phyloP scores from a whole-genome alignment of 108 stramenopile genomes.

The Fragilariopsis cylindrus region DNA sequence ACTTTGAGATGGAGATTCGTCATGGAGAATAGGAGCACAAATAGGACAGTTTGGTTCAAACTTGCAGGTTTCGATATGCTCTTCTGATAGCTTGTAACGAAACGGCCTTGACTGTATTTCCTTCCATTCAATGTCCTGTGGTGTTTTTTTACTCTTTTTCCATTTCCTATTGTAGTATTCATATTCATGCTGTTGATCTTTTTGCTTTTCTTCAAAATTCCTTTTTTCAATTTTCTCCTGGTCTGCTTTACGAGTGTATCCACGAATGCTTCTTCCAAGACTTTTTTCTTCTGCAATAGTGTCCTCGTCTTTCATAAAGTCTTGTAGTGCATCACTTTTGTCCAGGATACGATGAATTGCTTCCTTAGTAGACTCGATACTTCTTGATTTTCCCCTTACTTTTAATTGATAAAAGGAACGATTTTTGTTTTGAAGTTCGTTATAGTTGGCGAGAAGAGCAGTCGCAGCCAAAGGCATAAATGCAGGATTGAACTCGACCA shows the following conservation, averaged over 20 bases:
- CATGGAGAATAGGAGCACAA: background rate
- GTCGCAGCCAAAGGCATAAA: constrained; percentile 12
- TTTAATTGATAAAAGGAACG: background rate
- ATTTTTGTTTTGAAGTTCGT: background rate
- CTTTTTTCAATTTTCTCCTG: constrained; percentile 38
- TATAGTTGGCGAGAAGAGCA: background rate
- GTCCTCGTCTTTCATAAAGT: constrained; percentile 1
- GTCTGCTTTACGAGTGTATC: constrained; percentile 33
- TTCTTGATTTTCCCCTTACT: background rate
- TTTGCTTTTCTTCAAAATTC: constrained; percentile 29
- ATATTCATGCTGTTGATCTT: constrained; percentile 13
- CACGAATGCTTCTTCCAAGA: constrained; percentile 14
- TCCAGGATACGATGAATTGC: background rate
- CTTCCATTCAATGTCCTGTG: constrained; percentile 19
- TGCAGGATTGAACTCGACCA: background rate
- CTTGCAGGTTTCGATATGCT: background rate
- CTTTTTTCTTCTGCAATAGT: constrained; percentile 18
- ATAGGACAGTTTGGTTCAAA: constrained; percentile 7
- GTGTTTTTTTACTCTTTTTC: constrained; percentile 15
- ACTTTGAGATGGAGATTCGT: background rate
- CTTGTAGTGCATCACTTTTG: background rate
- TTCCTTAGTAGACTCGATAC: background rate
- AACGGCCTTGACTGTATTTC: background rate
- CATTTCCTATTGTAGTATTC: constrained; percentile 16
- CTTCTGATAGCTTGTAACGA: background rate